Conservation (phyloP, 2,329 filamentous ascomycete genomes). For the Scedosporium aurantiacum region DNA sequence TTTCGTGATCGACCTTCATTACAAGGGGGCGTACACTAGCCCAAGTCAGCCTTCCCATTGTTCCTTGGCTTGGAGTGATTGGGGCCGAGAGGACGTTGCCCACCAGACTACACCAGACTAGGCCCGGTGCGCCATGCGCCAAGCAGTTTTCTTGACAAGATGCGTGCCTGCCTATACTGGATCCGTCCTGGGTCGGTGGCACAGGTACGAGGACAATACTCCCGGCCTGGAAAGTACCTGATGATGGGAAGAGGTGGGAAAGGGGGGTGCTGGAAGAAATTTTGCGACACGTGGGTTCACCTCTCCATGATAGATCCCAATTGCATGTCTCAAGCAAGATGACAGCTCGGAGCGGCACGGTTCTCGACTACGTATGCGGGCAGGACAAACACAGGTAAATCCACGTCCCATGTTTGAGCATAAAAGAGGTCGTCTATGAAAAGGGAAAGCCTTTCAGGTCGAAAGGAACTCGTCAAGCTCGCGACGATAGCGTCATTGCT, state of each 20-base stretch:
- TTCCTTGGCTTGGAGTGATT: background rate
- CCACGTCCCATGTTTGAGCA: no score
- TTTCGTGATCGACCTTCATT: constrained; percentile 3
- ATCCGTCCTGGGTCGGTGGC: background rate
- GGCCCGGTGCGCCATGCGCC: constrained; percentile 1
- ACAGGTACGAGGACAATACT: no score
- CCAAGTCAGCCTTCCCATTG: background rate
- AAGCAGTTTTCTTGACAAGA: background rate
- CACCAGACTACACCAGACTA: background rate
- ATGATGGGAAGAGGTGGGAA: background rate
- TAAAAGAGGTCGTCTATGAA: no score
- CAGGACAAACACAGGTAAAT: no score
- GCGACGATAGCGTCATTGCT: constrained; percentile 2
- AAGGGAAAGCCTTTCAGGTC: no score
- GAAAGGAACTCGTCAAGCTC: background rate
- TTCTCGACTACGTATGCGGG: no score
- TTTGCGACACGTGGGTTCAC: background rate
- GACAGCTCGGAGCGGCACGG: background rate
- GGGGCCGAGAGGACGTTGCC: background rate
- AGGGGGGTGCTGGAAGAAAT: background rate
- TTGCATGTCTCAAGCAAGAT: background rate
- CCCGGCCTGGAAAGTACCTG: background rate
- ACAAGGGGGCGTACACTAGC: background rate
- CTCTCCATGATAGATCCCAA: background rate
- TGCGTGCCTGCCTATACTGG: background rate